Evolutionary conservation across 805 yeast species (phyloP), one percentile per base, ranked within the genome.

Genomic region (Saccharomyces eubayanus): DNA sequence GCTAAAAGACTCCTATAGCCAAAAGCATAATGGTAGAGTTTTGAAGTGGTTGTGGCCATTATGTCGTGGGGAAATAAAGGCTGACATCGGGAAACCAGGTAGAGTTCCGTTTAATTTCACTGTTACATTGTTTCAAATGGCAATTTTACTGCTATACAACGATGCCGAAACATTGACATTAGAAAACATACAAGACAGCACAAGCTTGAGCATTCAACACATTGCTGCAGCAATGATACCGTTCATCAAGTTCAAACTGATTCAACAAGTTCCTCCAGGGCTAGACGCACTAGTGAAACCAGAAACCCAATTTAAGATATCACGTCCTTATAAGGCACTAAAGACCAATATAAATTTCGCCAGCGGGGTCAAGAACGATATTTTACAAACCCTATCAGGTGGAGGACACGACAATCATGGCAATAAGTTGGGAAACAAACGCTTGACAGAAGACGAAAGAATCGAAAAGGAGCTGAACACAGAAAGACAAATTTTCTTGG

Each of bases 11-110:
- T 77, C 87, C 55, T 95, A 92, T 69, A 76, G 80, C 46, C 74
- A 77, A 36, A 85, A 86, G 63, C 97, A 92, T 70, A 81, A 76
- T 57, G 97, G 97, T 11, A 80, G 98, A 70, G 83, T 89, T 59
- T 79, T 94, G 62, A 87, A 88, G 65, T 94, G 99, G 99, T 79
- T 92, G 55, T 94, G 97, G 97, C 86, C 89, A 62, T 82, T 89
- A 66, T 89, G 96, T 48, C 86, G 92, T 69, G 94, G 95, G 56
- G 99, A 94, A 68, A 72, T 94, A 54, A 87, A 85, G 70, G 96
- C 96, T 10, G 87, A 89, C 66, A 78, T 90, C 57, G 80, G 92
- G 5, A 84, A 85, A 60, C 84, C 86, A 40, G 91, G 91, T 6
- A 85, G 83, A 65, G 86, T 91, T 4, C 90, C 96, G 49, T 88